Percentiles rank a stretch among this genome's conserved stretches.
Evolutionary conservation across 768 basidiomycete species (phyloP).

Genomic region (Lentinula sp.): DNA sequence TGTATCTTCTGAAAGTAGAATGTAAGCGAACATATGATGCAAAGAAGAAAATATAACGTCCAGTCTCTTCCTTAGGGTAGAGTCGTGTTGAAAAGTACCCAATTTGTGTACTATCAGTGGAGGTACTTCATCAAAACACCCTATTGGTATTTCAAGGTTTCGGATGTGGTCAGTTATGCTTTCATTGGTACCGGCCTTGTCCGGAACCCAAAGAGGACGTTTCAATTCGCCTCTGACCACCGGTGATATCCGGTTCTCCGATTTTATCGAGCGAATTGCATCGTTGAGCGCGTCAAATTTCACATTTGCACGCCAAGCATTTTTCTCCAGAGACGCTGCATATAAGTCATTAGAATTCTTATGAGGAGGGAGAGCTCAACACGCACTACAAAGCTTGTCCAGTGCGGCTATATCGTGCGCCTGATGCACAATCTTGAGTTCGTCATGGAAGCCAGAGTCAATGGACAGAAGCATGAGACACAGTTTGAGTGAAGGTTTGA

Average conservation of each 20-base stretch:
- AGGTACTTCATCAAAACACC: neutral
- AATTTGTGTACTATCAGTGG: neutral
- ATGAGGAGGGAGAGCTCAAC: too few species aligned
- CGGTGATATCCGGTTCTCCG: too few species aligned
- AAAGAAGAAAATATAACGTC: neutral
- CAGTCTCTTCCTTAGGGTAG: neutral
- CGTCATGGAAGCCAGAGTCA: neutral
- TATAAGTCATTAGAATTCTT: too few species aligned
- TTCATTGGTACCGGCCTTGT: neutral
- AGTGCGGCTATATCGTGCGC: too few species aligned
- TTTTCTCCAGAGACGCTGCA: too few species aligned
- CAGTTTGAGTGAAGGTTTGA: too few species aligned
- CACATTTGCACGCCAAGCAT: too few species aligned
- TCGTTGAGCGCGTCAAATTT: too few species aligned
- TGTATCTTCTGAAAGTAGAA: too few species aligned
- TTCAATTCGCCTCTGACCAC: neutral
- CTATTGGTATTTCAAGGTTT: neutral
- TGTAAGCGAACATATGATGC: neutral
- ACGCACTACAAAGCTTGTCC: too few species aligned
- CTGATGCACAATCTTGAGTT: too few species aligned
- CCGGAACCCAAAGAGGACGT: neutral
- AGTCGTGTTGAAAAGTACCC: neutral
- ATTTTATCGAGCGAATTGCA: too few species aligned
- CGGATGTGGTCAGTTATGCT: neutral
- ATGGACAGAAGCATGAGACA: neutral